phyloP scores from a whole-genome alignment of 2,329 filamentous ascomycete genomes.

The Botrytis aclada region DNA sequence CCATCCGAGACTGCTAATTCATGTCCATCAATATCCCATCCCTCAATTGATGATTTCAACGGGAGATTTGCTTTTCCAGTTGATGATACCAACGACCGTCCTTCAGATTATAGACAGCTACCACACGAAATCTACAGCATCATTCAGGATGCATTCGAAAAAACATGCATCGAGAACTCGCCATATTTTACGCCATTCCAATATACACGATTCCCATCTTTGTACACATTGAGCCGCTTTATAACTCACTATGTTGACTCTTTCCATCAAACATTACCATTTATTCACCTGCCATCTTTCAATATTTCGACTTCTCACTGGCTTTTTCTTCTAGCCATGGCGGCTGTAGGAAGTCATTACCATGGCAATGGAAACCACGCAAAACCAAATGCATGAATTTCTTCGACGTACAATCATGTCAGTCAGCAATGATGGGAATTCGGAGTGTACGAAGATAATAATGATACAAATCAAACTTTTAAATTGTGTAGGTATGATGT shows the following conservation, averaged over 20 bases:
- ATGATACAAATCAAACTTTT: constrained; percentile 1
- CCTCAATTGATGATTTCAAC: neutral
- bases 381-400: constrained; percentile 20
- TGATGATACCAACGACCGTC: constrained; percentile 1
- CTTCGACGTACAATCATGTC: neutral
- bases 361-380: constrained; percentile 30
- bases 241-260: constrained; percentile 40
- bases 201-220: constrained; percentile 24
- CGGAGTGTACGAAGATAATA: neutral
- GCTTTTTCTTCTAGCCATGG: constrained; percentile 41
- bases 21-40: constrained; percentile 5
- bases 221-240: constrained; percentile 29
- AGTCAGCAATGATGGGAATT: neutral
- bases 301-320: constrained; percentile 39
- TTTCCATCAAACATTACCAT: constrained; percentile 35
- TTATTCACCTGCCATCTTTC: neutral
- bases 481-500: neutral
- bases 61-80: constrained; percentile 23
- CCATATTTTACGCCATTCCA: constrained; percentile 22
- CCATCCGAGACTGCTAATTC: constrained; percentile 24
- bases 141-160: constrained; percentile 24
- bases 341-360: constrained; percentile 43
- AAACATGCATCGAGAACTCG: constrained; percentile 26
- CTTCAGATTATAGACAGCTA: constrained; percentile 14
- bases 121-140: constrained; percentile 25